These are phyloP conservation scores for Scheffersomyces illinoinensis DNA, from an alignment of 1,139 yeast genomes.

Conservation along the genomic window DNA sequence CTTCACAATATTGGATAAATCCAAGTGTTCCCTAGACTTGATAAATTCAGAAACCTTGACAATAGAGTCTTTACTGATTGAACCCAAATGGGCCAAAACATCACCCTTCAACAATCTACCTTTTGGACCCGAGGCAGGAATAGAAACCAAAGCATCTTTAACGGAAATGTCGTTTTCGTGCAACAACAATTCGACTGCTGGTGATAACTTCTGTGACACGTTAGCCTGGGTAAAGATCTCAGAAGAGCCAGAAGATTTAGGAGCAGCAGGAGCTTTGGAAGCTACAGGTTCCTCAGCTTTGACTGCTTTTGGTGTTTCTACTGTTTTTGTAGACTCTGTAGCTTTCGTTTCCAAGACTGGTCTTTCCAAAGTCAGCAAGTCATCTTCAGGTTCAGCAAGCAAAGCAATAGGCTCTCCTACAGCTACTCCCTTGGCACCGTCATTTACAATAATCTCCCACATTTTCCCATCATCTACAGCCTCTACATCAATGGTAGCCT, in stretches of 20 bases:
- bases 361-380: slow-evolving; percentile 58
- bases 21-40: slow-evolving; percentile 63
- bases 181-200: slow-evolving; percentile 75
- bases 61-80: slow-evolving; percentile 58
- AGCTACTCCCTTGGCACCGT: slow-evolving; percentile 75
- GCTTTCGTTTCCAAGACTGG: slow-evolving; percentile 49
- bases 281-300: slow-evolving; percentile 14
- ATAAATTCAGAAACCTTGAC: slow-evolving; percentile 56
- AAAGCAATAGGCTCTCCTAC: slow-evolving; percentile 92
- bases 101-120: slow-evolving; percentile 92
- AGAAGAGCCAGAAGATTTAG: slow-evolving; percentile 11
- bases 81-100: slow-evolving; percentile 79
- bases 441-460: slow-evolving; percentile 70
- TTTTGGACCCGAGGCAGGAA: slow-evolving; percentile 84
- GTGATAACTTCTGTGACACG: slow-evolving; percentile 66
- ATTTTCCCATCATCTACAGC: slow-evolving; percentile 89
- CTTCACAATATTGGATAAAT: slow-evolving; percentile 68
- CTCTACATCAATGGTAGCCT: slow-evolving; percentile 90
- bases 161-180: slow-evolving; percentile 60
- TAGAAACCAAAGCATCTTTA: slow-evolving; percentile 69
- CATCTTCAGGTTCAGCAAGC: slow-evolving; percentile 87
- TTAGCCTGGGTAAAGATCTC: slow-evolving; percentile 49
- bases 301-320: slow-evolving; percentile 15
- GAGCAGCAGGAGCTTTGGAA: slow-evolving; percentile 10
- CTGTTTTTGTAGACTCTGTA: slow-evolving; percentile 15